Base-by-base conservation (phyloP, 1,284 basidiomycete genomes). In the Inonotus obliquus region DNA sequence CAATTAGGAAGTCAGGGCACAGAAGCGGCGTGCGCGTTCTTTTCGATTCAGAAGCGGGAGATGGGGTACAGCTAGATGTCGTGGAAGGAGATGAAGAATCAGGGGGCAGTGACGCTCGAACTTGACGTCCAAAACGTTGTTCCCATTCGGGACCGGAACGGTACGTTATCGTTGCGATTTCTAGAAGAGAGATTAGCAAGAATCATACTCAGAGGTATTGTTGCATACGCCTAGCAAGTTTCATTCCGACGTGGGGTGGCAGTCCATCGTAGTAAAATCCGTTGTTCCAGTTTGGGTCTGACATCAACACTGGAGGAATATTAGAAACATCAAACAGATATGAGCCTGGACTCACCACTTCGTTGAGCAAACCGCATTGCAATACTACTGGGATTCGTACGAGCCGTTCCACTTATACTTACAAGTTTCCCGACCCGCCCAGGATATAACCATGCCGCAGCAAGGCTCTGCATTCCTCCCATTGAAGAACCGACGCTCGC, bases 131-230 rank as follows among this genome's bases (percentile, higher is more conserved):
- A 71, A 99, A 99, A 11, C 97, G 87, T 69, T 92, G 84, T 75
- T 99, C 97, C 96, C 96, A 99, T 75, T 99, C 96, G 4, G 97
- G 96, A 0, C 97, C 97, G 7, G 96, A 98, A 27, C 97, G 89
- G 75, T 99, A 99, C 0, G 97, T 99, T 72, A 99, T 98, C 0
- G 97, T 99, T 4, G 97, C 97, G 67, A 99, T 98, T 77, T 99
- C 93, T 95, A 56, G 48, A 25, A 23, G 19, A 62, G 23, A 54
- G 53, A 38, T 48, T 60, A 65, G 59, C 41, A 57, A 49, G 17
- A 37, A 49, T 21, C 47, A 38, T 14, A 39, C 53, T 23, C 21
- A 21, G 23, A 35, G n/a, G 27, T 59, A 17, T 39, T 14, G 51
- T 10, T 23, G 81, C 92, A 70, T 72, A 94, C 93, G 96, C 65